Evolutionary conservation across 352 stramenopile species (phyloP).

Genomic region (Phytophthora colocasiae): DNA sequence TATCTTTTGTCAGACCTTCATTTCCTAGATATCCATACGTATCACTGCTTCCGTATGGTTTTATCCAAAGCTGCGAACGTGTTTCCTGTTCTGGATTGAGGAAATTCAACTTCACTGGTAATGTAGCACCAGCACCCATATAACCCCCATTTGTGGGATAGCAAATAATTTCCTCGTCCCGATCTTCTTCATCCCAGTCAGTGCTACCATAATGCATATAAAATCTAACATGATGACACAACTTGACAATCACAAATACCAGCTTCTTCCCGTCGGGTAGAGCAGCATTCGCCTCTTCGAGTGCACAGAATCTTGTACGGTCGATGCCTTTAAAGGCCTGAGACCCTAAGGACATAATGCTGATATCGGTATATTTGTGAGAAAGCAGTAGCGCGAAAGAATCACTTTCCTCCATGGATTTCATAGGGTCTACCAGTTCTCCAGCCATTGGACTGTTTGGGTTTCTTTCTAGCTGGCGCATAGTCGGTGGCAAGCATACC

Average conservation of each 20-base stretch:
- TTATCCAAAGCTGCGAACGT: background rate
- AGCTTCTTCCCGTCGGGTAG: background rate
- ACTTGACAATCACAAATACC: background rate
- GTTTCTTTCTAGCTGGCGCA: constrained; percentile 1
- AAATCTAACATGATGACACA: no score
- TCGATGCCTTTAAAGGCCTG: background rate
- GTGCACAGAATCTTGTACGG: background rate
- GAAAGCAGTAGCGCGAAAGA: background rate
- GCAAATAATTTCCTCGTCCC: background rate
- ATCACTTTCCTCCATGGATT: background rate
- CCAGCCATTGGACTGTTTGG: background rate
- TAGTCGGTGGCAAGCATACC: constrained; percentile 28
- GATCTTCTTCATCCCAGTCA: background rate
- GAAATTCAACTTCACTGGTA: constrained; percentile 4
- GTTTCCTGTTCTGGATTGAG: constrained; percentile 2
- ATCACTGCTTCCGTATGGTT: background rate
- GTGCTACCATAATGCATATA: no score
- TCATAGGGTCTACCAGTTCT: background rate
- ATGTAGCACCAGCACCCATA: background rate
- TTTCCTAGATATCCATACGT: background rate
- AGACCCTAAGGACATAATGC: background rate
- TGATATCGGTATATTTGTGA: background rate
- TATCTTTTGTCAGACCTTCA: background rate
- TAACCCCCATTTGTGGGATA: background rate
- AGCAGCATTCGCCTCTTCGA: background rate